Conservation (phyloP, 2,329 filamentous ascomycete species). For the Aspergillus caelatus region DNA sequence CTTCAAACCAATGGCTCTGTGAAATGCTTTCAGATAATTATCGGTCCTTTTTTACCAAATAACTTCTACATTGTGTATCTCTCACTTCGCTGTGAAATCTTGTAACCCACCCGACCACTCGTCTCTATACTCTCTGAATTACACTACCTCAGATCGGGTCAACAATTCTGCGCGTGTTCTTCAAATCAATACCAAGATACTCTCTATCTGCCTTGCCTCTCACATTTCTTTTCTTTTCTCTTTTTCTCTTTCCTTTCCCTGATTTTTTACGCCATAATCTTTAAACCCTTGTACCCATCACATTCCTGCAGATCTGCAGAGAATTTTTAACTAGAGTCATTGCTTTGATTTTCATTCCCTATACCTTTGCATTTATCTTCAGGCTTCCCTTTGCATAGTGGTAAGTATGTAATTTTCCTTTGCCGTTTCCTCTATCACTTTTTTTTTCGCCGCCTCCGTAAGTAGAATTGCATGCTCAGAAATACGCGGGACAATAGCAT, state of each 20-base stretch:
- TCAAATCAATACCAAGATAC: conserved; percentile 1
- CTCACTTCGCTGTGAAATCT: not conserved
- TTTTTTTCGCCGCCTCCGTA: conserved; percentile 13
- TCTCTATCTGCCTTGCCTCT: conserved; percentile 2
- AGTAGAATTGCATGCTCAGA: conserved; percentile 35
- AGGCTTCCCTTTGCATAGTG: not conserved
- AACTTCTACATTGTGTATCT: not conserved
- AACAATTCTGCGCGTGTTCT: conserved; percentile 11
- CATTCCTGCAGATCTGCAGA: conserved; percentile 12
- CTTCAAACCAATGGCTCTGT: not conserved
- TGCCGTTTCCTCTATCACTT: conserved; percentile 8
- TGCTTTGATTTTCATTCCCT: not conserved
- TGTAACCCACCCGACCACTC: not conserved
- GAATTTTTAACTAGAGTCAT: not conserved
- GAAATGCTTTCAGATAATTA: not conserved
- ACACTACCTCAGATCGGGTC: conserved; percentile 8
- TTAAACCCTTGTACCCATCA: conserved; percentile 2
- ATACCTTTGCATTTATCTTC: too few species aligned
- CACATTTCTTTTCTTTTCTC: conserved; percentile 14
- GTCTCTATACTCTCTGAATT: conserved; percentile 11
- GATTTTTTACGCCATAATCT: conserved; percentile 1
- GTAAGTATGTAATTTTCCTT: conserved; percentile 7
- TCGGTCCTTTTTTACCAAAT: not conserved
- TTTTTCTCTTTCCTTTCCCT: conserved; percentile 11
- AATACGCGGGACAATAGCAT: conserved; percentile 37